phyloP scores from a whole-genome alignment of 306 rosid species.

The Lathyrus oleraceus region DNA sequence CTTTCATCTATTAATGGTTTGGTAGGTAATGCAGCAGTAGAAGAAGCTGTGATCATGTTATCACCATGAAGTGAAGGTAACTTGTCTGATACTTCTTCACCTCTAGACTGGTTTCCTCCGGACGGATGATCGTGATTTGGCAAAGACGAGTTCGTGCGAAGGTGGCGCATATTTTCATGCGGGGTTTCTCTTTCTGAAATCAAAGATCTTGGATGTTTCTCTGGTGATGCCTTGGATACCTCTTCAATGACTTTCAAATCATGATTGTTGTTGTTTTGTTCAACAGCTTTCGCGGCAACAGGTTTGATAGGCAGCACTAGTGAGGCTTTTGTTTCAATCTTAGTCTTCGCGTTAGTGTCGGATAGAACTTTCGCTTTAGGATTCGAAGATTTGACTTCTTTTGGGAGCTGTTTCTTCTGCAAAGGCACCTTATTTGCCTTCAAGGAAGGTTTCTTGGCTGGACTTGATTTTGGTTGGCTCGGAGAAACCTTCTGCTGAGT shows the following conservation, averaged over 20 bases:
- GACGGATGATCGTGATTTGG: conserved; percentile 36
- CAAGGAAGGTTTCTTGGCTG: conserved; percentile 54
- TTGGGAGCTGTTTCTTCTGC: conserved; percentile 58
- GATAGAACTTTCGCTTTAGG: conserved; percentile 43
- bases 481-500: conserved; percentile 51
- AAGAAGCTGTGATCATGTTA: conserved; percentile 42
- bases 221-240: conserved; percentile 39
- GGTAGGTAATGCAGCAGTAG: conserved; percentile 43
- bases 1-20: conserved; percentile 39
- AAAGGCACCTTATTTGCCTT: conserved; percentile 49
- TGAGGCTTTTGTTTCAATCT: conserved; percentile 40
- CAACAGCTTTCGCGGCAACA: conserved; percentile 34
- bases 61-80: conserved; percentile 47
- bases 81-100: conserved; percentile 39
- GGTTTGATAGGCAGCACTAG: conserved; percentile 44
- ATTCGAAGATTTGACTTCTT: conserved; percentile 58
- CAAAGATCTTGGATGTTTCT: conserved; percentile 39
- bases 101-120: conserved; percentile 32
- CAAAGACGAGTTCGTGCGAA: conserved; percentile 23
- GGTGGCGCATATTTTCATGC: conserved; percentile 36
- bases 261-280: conserved; percentile 34
- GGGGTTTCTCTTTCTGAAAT: conserved; percentile 29
- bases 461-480: conserved; percentile 43
- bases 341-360: conserved; percentile 41
- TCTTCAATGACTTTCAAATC: conserved; percentile 45